phyloP scores from a whole-genome alignment of 139 green algal species.

The Limnomonas spitsbergensis region DNA sequence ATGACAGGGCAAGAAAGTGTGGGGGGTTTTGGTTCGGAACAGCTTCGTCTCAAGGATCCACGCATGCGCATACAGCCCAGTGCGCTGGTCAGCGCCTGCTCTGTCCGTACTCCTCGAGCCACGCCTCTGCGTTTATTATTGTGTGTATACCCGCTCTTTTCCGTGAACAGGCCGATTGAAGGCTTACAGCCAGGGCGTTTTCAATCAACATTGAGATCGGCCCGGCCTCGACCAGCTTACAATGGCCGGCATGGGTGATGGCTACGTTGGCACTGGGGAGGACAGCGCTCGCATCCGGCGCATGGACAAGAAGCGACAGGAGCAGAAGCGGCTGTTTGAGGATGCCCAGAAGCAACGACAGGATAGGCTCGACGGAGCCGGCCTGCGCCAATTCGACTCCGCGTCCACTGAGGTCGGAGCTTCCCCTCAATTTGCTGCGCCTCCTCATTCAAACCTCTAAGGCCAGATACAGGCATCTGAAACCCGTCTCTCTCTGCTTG shows the following conservation, averaged over 20 bases:
- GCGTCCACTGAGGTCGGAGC: slow-evolving; percentile 59
- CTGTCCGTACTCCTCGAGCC: no score
- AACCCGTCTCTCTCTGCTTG: not conserved
- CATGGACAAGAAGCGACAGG: slow-evolving; percentile 71
- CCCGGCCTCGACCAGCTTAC: no score
- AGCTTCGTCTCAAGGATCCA: no score
- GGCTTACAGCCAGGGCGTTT: no score
- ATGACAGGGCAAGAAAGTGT: no score
- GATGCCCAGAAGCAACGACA: slow-evolving; percentile 50
- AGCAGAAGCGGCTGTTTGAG: slow-evolving; percentile 70
- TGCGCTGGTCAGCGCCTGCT: no score
- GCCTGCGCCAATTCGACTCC: slow-evolving; percentile 70
- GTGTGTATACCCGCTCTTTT: no score
- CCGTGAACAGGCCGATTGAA: no score
- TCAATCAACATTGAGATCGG: no score
- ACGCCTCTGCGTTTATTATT: no score
- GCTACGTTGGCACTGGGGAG: slow-evolving; percentile 75
- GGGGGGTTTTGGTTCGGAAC: no score
- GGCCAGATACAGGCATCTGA: not conserved
- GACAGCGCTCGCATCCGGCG: slow-evolving; percentile 68
- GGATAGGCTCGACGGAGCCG: slow-evolving; percentile 42
- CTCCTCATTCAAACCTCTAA: not conserved
- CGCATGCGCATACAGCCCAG: no score
- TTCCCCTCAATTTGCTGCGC: not conserved
- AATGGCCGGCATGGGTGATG: slow-evolving; percentile 33